Percentiles rank a stretch among this genome's conserved stretches.
phyloP scores from a whole-genome alignment of 139 green algal species.

The Microglena sp. region DNA sequence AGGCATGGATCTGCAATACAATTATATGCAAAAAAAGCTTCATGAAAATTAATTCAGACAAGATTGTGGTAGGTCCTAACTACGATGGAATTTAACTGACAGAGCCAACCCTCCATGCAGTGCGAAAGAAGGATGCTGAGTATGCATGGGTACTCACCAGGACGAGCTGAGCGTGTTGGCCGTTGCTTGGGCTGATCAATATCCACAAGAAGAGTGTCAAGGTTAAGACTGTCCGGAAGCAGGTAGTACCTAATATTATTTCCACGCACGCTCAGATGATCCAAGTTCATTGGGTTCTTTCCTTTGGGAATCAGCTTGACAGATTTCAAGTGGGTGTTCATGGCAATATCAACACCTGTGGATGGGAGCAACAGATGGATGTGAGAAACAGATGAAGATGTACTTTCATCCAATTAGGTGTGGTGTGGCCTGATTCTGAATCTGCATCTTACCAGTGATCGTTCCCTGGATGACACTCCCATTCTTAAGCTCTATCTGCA shows the following conservation, averaged over 20 bases:
- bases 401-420: neutral
- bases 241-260: slow-evolving; percentile 92
- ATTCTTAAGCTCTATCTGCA: slow-evolving; percentile 98
- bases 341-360: slow-evolving; percentile 95
- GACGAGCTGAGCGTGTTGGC: slow-evolving; percentile 50
- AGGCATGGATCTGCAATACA: too few relatives aligned
- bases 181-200: slow-evolving; percentile 89
- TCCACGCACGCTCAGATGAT: slow-evolving; percentile 83
- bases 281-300: slow-evolving; percentile 74
- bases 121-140: too few relatives aligned
- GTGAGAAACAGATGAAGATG: neutral
- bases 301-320: slow-evolving; percentile 94
- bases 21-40: too few relatives aligned
- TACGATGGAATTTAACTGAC: too few relatives aligned
- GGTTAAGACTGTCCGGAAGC: slow-evolving; percentile 93
- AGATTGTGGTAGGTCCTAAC: too few relatives aligned
- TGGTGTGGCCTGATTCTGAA: neutral
- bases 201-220: slow-evolving; percentile 97
- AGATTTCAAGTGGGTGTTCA: slow-evolving; percentile 98
- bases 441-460: slow-evolving; percentile 64
- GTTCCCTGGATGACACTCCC: slow-evolving; percentile 90
- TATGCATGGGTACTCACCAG: neutral
- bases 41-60: too few relatives aligned
- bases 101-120: neutral
- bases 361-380: neutral